Evolutionary conservation across 208 protist species (phyloP).

Genomic region (Leishmania braziliensis): DNA sequence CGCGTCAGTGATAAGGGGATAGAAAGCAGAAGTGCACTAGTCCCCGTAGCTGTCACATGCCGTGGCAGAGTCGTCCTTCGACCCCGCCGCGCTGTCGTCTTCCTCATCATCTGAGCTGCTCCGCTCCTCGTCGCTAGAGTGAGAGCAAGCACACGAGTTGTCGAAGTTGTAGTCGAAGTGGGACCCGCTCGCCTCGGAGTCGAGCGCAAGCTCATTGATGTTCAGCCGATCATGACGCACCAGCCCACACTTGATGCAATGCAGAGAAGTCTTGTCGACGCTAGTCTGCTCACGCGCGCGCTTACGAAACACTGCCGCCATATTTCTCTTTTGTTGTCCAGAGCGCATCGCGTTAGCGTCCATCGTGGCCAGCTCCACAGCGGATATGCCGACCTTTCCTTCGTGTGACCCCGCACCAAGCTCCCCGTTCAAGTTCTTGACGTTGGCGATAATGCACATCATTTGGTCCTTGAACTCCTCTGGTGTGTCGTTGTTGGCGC

Average conservation of each 20-base stretch:
- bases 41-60: background rate
- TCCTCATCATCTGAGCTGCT: conserved; percentile 35
- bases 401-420: conserved; percentile 13
- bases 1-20: background rate
- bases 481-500: conserved; percentile 30
- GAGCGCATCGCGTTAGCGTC: conserved; percentile 76
- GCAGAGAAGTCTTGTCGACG: conserved; percentile 79
- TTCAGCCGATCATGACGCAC: conserved; percentile 86
- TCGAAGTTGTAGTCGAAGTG: conserved; percentile 94
- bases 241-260: conserved; percentile 83
- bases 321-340: conserved; percentile 44
- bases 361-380: conserved; percentile 65
- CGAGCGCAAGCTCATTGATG: conserved; percentile 85
- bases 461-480: conserved; percentile 79
- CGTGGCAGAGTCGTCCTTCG: conserved; percentile 1
- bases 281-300: conserved; percentile 76
- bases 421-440: conserved; percentile 73
- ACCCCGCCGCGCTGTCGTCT: conserved; percentile 3
- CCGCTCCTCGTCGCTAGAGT: conserved; percentile 63
- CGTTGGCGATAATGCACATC: conserved; percentile 75
- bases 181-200: conserved; percentile 87
- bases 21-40: background rate
- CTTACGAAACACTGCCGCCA: conserved; percentile 61
- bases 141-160: conserved; percentile 76
- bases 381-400: conserved; percentile 25